These are phyloP conservation scores for Sistotremastrum suecicum DNA, from an alignment of 768 basidiomycete genomes.

Conservation along the genomic window DNA sequence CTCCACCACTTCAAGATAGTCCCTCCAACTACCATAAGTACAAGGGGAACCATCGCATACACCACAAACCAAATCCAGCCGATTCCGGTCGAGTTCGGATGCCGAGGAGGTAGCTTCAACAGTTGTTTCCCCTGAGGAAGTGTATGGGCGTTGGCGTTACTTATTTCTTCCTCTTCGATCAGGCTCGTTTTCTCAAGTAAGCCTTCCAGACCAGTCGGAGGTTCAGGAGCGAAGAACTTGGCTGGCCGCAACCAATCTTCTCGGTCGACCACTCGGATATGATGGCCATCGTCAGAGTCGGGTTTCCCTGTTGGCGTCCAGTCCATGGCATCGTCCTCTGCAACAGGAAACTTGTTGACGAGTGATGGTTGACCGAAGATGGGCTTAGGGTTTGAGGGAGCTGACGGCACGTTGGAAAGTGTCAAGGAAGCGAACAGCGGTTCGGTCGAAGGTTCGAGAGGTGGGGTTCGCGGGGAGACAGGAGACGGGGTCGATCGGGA, in stretches of 20 bases:
- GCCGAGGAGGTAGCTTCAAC: too few relatives aligned
- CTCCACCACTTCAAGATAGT: too few relatives aligned
- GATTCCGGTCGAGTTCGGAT: too few relatives aligned
- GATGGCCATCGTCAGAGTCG: constrained; percentile 7
- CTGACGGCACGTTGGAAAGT: constrained; percentile 45
- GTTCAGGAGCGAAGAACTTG: constrained; percentile 64
- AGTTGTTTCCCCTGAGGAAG: too few relatives aligned
- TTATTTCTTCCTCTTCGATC: constrained; percentile 26
- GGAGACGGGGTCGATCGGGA: constrained; percentile 18
- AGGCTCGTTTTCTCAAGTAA: constrained; percentile 50
- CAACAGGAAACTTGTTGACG: constrained; percentile 15
- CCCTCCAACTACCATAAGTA: too few relatives aligned
- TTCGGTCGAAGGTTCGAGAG: constrained; percentile 19
- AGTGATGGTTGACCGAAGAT: constrained; percentile 65
- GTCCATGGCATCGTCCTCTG: constrained; percentile 41
- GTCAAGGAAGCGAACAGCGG: constrained; percentile 45
- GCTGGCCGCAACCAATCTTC: constrained; percentile 51
- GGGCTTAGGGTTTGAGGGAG: constrained; percentile 24
- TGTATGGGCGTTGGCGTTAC: too few relatives aligned
- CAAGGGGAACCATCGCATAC: too few relatives aligned
- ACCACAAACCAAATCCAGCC: too few relatives aligned
- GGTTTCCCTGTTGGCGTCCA: constrained; percentile 46
- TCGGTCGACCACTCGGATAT: constrained; percentile 20
- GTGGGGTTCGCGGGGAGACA: constrained; percentile 21
- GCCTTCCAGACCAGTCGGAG: constrained; percentile 61